phyloP scores from a whole-genome alignment of 2,329 filamentous ascomycete species.

The Monosporascus sp. region DNA sequence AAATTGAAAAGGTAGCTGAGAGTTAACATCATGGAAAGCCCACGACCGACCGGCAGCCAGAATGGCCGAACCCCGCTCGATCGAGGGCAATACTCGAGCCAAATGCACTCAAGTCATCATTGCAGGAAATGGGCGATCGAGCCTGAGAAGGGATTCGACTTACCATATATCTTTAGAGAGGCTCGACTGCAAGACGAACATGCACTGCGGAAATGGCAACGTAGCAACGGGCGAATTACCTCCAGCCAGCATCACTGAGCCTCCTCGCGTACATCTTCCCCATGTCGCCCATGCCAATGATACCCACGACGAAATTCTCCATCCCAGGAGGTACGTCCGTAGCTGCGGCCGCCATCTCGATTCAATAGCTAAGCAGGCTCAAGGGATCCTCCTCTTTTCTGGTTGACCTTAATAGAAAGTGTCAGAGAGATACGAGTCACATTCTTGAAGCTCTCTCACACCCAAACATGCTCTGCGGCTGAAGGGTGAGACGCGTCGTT shows the following conservation, averaged over 20 bases:
- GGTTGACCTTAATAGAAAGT: not conserved
- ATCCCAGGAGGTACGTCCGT: constrained; percentile 37
- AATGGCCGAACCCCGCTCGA: constrained; percentile 62
- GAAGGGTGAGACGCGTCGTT: not conserved
- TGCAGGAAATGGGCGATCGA: constrained; percentile 27
- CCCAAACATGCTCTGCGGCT: not conserved
- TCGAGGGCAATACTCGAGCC: constrained; percentile 90
- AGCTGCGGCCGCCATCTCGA: constrained; percentile 18
- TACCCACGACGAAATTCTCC: constrained; percentile 75
- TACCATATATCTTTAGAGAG: constrained; percentile 30
- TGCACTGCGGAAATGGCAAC: constrained; percentile 24
- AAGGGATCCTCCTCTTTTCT: not conserved
- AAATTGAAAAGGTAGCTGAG: constrained; percentile 90
- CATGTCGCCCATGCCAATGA: constrained; percentile 99
- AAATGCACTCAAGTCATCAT: constrained; percentile 99
- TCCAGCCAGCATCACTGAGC: constrained; percentile 91
- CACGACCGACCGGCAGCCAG: constrained; percentile 60
- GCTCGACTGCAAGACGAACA: constrained; percentile 9
- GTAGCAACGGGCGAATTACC: constrained; percentile 53
- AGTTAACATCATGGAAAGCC: constrained; percentile 95
- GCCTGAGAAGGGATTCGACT: constrained; percentile 20
- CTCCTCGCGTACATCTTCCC: constrained; percentile 94
- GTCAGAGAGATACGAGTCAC: constrained; percentile 10
- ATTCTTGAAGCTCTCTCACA: constrained; percentile 12
- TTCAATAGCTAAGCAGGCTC: not conserved